Evolutionary conservation across 1,139 yeast species (phyloP).

Genomic region (Geotrichum cucujoidarum): DNA sequence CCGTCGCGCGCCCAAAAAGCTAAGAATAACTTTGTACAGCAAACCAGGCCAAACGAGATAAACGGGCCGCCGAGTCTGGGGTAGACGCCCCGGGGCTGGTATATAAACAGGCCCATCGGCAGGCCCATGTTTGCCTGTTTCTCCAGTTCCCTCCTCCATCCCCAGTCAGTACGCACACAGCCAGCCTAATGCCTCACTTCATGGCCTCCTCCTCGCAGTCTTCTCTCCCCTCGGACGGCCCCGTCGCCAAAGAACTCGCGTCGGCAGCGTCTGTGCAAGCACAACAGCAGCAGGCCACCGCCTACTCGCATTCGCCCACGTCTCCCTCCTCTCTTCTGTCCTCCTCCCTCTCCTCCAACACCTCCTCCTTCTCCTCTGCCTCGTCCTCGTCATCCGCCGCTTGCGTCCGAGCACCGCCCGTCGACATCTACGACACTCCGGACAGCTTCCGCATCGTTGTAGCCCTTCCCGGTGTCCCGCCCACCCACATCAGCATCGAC

Average conservation of each 20-base stretch:
- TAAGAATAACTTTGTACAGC: too few species aligned
- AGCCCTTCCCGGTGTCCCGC: conserved; percentile 12
- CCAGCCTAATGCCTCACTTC: background rate
- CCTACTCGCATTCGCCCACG: background rate
- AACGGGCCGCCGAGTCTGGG: too few species aligned
- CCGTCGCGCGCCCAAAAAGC: too few species aligned
- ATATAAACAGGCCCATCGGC: too few species aligned
- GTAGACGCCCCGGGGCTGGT: too few species aligned
- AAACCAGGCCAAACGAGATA: too few species aligned
- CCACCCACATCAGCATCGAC: conserved; percentile 3
- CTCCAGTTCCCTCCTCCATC: too few species aligned
- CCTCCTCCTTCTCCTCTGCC: background rate
- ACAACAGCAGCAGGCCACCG: background rate
- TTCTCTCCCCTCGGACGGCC: background rate
- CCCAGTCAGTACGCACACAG: too few species aligned
- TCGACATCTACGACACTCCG: conserved; percentile 13
- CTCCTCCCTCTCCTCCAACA: background rate
- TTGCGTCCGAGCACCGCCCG: conserved; percentile 7
- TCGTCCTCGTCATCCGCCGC: too few species aligned
- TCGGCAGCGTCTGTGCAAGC: background rate
- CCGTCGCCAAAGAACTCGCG: too few species aligned
- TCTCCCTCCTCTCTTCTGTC: background rate
- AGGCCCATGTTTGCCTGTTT: too few species aligned
- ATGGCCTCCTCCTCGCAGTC: background rate
- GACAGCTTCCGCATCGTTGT: conserved; percentile 5